Evolutionary conservation across 306 rosid species (phyloP), one percentile per base, ranked within the genome.

Genomic region (Lathyrus sativus): DNA sequence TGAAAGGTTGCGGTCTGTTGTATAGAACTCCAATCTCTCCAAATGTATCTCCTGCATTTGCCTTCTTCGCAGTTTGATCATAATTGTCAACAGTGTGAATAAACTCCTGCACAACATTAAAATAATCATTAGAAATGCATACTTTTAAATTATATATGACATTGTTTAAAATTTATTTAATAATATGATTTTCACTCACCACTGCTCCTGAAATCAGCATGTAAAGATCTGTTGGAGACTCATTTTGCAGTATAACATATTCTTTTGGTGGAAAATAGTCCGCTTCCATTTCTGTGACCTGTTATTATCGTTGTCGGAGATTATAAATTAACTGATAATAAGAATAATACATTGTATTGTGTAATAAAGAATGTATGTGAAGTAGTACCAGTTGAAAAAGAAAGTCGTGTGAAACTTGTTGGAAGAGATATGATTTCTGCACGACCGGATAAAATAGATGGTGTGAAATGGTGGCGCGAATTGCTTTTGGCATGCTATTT

Each of bases 201-300:
- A 64, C 95, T 65, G 82, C 85, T 49, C 97, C 96, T 18, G 96
- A 89, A 53, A 89, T 95, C 42, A 91, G 79, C 51, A 89, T 74
- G 35, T 91, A 89, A 49, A 89, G 88, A 73, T 89, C 91, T 11
- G 91, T 87, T 10, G 85, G 89, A 48, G 86, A 84, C 74, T 91
- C 97, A 48, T 84, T 91, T 79, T 89, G 91, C 65, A 89, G 79
- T 43, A 89, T 83, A 26, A 91, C 81, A 65, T 91, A 88, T 84
- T 89, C 96, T 58, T 72, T 91, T 0, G 97, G 97, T 60, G 97
- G 96, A 67, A 85, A 91, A 63, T 82, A 91, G 78, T 85, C 91
- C 0, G 91, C 95, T 46, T 91, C 97, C 75, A 82, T 83, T 57
- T 89, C 96, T 22, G 91, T 76, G 14, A 80, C 96, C 97, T 88